Base-by-base conservation (phyloP, 2,329 filamentous ascomycete species). In the Aspergillus ibericus region DNA sequence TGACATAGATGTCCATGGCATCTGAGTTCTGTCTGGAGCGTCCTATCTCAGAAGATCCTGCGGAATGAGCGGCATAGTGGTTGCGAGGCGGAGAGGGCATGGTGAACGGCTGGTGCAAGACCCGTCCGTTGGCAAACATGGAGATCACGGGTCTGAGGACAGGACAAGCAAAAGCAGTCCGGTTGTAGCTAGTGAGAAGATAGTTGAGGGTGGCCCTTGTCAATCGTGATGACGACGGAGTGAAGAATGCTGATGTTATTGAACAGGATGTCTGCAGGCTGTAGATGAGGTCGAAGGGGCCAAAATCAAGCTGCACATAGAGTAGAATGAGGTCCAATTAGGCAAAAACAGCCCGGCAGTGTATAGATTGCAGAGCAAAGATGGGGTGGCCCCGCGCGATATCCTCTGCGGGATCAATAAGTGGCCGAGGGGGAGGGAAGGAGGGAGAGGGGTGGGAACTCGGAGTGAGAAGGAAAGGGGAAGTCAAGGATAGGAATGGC, bases 21-120 rank as follows among this genome's bases (percentile, higher is more conserved):
- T 72, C 71, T 9, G 72, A 75, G 7, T 72, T 71, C 34, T 74
- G 70, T 49, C 72, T 68, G 29, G 71, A 70, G 10, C 70, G 67
- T 35, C 61, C 60, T 25, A 66, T 61, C n/a, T 70, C 70, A 56
- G 64, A 69, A 20, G 66, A 57, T 3, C 61, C 60, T 6, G 70
- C 57, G 6, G 71, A 68, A 35, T 66, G 63, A 27, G 70, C 68
- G 49, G 59, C 62, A 53, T 68, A 68, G 48, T 69, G 62, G 32
- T 65, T 60, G 50, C 60, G 55, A 38, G 60, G 35, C 25, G 66
- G 64, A n/a, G 65, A 61, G 13, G 64, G 61, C 62, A 68, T 61
- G 27, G 59, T 53, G 47, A 59, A 53, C 42, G 56, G 62, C 40
- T 42, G 64, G 48, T 62, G 61, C 49, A 68, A 70, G 22, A 62